Evolutionary conservation across 345 rosid genomes (phyloP).

Genomic region (Lepidium africanum): DNA sequence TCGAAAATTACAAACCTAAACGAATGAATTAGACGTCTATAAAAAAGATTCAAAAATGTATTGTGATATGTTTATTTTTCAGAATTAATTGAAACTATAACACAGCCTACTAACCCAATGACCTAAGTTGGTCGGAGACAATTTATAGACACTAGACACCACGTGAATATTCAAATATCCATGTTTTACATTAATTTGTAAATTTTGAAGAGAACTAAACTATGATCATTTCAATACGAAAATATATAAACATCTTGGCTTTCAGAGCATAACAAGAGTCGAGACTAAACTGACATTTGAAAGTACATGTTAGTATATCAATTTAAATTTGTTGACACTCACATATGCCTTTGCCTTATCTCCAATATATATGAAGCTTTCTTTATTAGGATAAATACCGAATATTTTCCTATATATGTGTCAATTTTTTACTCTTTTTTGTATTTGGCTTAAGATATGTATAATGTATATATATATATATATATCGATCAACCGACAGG

Average conservation of each 20-base stretch:
- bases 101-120: background rate
- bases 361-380: background rate
- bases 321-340: conserved; percentile 10
- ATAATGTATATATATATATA: background rate
- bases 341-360: background rate
- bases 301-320: conserved; percentile 8
- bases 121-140: background rate
- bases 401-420: background rate
- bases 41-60: background rate
- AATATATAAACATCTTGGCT: no score
- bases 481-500: background rate
- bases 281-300: background rate
- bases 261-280: no score
- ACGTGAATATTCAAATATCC: no score
- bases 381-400: background rate
- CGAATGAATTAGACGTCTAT: no score
- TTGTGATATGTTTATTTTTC: background rate
- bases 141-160: no score
- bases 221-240: no score
- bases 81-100: background rate
- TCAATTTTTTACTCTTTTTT: background rate
- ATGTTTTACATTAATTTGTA: no score
- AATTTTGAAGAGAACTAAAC: no score
- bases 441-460: background rate
- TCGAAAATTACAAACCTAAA: no score